Conservation (phyloP, 2,329 filamentous ascomycete species). For the Fusarium sp. region DNA sequence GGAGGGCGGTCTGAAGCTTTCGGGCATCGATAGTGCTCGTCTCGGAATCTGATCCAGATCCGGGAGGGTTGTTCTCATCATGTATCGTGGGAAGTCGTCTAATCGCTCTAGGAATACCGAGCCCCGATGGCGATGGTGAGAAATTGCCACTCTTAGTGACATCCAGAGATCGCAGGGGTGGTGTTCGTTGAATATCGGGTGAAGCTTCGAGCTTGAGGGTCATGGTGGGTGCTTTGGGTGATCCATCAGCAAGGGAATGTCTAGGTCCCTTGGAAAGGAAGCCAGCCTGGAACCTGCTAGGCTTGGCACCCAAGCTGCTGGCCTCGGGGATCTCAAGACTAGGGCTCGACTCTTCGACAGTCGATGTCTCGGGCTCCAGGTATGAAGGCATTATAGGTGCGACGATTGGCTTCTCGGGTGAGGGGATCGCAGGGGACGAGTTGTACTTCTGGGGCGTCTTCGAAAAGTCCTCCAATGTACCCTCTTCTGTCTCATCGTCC, state of each 20-base stretch:
- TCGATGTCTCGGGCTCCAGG: conserved; percentile 25
- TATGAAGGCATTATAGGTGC: conserved; percentile 40
- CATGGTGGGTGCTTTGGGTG: conserved; percentile 64
- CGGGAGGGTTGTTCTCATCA: conserved; percentile 63
- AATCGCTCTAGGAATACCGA: conserved; percentile 45
- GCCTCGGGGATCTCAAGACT: conserved; percentile 64
- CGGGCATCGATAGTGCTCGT: conserved; percentile 59
- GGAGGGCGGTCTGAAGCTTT: conserved; percentile 64
- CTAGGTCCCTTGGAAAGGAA: conserved; percentile 72
- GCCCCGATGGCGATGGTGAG: conserved; percentile 52
- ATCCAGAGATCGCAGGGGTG: conserved; percentile 61
- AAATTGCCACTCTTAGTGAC: conserved; percentile 59
- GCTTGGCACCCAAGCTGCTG: conserved; percentile 55
- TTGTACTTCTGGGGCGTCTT: conserved; percentile 81
- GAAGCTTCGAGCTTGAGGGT: conserved; percentile 64
- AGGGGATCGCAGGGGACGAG: conserved; percentile 59
- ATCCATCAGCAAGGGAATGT: conserved; percentile 60
- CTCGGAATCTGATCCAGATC: conserved; percentile 59
- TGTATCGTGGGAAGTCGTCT: conserved; percentile 48
- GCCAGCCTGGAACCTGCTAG: conserved; percentile 85
- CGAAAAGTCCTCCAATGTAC: conserved; percentile 87
- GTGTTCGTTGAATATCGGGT: conserved; percentile 42
- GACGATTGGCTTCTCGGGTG: conserved; percentile 44
- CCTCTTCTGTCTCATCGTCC: conserved; percentile 85
- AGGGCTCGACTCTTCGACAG: conserved; percentile 61